Conservation (phyloP, 2,329 filamentous ascomycete genomes). For the Pyrenophora graminea region DNA sequence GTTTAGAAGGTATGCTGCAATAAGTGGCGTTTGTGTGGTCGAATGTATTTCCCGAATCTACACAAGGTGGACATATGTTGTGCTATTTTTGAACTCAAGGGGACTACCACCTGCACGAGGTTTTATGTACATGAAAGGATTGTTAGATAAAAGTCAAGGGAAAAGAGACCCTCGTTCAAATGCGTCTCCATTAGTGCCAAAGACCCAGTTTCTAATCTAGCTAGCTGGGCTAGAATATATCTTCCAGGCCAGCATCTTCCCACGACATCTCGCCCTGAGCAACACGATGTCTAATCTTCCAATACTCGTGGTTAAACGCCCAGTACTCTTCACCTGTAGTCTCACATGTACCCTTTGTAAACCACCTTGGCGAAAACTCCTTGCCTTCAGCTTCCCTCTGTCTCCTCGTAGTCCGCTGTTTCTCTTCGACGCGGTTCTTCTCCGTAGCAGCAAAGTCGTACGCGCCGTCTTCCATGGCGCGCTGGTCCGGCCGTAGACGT, state of each 20-base stretch:
- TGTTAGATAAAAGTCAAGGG: too few relatives aligned
- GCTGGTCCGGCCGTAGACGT: slow-evolving; percentile 87
- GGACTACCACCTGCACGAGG: too few relatives aligned
- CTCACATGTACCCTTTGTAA: slow-evolving; percentile 71
- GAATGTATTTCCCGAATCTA: too few relatives aligned
- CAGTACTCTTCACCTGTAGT: slow-evolving; percentile 88
- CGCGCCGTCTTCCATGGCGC: slow-evolving; percentile 98
- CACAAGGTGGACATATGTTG: too few relatives aligned
- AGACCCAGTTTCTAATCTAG: too few relatives aligned
- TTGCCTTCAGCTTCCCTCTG: slow-evolving; percentile 76
- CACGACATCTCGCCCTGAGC: slow-evolving; percentile 66
- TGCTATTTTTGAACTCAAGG: too few relatives aligned
- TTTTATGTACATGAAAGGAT: too few relatives aligned
- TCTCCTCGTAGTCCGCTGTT: slow-evolving; percentile 76
- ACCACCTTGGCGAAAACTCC: slow-evolving; percentile 85
- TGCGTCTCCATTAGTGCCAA: too few relatives aligned
- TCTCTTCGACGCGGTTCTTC: slow-evolving; percentile 93
- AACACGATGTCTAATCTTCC: slow-evolving; percentile 71
- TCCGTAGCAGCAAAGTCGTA: slow-evolving; percentile 92
- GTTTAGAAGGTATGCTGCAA: slow-evolving; percentile 87
- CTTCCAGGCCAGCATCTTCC: slow-evolving; percentile 68
- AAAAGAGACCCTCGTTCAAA: too few relatives aligned
- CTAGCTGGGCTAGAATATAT: slow-evolving; percentile 63
- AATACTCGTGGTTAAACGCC: slow-evolving; percentile 88
- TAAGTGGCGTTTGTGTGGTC: slow-evolving; percentile 42